Conservation (phyloP, 768 basidiomycete genomes). For the Leccinum subtestaceum region DNA sequence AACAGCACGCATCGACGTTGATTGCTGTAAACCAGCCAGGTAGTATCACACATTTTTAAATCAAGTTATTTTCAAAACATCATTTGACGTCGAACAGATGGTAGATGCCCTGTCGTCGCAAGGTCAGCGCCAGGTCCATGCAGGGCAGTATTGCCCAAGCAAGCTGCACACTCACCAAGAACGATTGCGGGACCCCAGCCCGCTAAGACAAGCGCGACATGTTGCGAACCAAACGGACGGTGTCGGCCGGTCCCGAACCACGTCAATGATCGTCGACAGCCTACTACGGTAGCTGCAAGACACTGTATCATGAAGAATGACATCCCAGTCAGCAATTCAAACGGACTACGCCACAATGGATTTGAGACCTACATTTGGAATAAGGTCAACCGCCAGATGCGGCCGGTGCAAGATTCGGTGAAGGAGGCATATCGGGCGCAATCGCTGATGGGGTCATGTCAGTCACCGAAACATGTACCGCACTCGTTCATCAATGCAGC, state of each 20-base stretch:
- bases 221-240: constrained; percentile 64
- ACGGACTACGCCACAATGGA: not conserved
- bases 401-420: constrained; percentile 35
- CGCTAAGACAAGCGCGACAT: constrained; percentile 55
- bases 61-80: constrained; percentile 31
- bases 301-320: constrained; percentile 39
- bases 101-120: constrained; percentile 33
- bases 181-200: constrained; percentile 60
- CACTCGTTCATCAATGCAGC: not conserved
- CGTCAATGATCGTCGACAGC: constrained; percentile 52
- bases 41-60: not conserved
- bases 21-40: not conserved
- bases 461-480: not conserved
- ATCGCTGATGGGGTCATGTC: constrained; percentile 5
- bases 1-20: not conserved
- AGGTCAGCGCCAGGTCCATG: not conserved
- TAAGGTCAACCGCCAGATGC: constrained; percentile 49
- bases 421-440: not conserved
- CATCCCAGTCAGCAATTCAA: not conserved
- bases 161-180: constrained; percentile 40
- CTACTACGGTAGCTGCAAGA: constrained; percentile 33
- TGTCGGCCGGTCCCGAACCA: constrained; percentile 32
- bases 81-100: constrained; percentile 38
- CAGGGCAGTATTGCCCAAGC: not conserved
- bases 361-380: constrained; percentile 47